phyloP scores from a whole-genome alignment of 2,329 filamentous ascomycete species.

The Albifimbria verrucaria region DNA sequence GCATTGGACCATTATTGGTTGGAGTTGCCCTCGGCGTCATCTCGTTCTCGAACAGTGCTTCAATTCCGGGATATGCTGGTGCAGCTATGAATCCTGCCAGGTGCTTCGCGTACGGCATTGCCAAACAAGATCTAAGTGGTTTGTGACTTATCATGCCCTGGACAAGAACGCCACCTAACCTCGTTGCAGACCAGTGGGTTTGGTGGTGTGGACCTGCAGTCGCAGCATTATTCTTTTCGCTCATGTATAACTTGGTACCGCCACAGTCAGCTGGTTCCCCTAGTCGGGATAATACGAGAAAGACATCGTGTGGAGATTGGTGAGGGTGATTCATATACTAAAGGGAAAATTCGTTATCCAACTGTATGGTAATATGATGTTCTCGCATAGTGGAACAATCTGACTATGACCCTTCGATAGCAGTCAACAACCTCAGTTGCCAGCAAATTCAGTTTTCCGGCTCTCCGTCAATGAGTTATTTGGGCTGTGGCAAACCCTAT shows the following conservation, averaged over 20 bases:
- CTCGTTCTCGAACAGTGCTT: conserved; percentile 33
- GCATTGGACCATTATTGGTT: conserved; percentile 45
- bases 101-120: conserved; percentile 41
- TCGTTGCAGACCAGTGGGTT: conserved; percentile 30
- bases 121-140: conserved; percentile 21
- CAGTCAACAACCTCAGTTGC: too few species aligned
- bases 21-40: conserved; percentile 35
- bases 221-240: conserved; percentile 20
- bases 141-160: conserved; percentile 6
- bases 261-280: conserved; percentile 23
- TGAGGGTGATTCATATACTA: too few species aligned
- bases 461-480: too few species aligned
- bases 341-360: too few species aligned
- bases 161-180: neutral
- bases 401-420: too few species aligned
- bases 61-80: conserved; percentile 37
- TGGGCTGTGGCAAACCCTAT: too few species aligned
- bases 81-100: conserved; percentile 41
- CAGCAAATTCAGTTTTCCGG: too few species aligned
- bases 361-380: too few species aligned
- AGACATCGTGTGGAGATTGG: too few species aligned
- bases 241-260: conserved; percentile 26
- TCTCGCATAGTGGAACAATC: too few species aligned
- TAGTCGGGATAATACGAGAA: too few species aligned
- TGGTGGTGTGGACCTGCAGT: conserved; percentile 33